These are phyloP conservation scores for Onygenales sp. DNA, from an alignment of 2,329 filamentous ascomycete species.

Conservation along the genomic window DNA sequence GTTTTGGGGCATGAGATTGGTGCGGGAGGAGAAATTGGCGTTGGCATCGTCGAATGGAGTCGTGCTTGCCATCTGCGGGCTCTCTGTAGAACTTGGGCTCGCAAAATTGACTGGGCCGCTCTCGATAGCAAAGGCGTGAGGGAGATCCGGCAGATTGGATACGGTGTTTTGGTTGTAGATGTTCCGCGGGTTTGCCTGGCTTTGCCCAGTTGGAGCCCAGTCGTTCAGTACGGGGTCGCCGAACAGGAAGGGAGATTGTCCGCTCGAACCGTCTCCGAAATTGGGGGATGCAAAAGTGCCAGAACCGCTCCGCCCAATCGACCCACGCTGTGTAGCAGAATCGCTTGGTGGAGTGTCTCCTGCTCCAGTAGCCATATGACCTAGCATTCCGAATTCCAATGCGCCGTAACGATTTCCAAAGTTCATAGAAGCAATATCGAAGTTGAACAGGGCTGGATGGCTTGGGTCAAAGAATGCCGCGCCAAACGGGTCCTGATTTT, in stretches of 20 bases:
- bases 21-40: slow-evolving; percentile 15
- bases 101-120: slow-evolving; percentile 47
- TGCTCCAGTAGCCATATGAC: slow-evolving; percentile 87
- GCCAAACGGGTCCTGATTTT: slow-evolving; percentile 37
- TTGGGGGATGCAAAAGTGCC: slow-evolving; percentile 28
- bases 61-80: slow-evolving; percentile 38
- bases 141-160: slow-evolving; percentile 34
- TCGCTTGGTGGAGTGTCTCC: slow-evolving; percentile 70
- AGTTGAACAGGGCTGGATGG: slow-evolving; percentile 89
- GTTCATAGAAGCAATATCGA: slow-evolving; percentile 85
- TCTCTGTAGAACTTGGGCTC: slow-evolving; percentile 49
- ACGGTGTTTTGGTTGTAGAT: slow-evolving; percentile 30
- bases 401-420: slow-evolving; percentile 96
- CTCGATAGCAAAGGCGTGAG: slow-evolving; percentile 54
- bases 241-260: slow-evolving; percentile 36
- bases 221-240: slow-evolving; percentile 37
- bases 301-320: slow-evolving; percentile 34
- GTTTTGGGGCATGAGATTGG: slow-evolving; percentile 17
- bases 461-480: slow-evolving; percentile 70
- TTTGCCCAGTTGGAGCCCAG: slow-evolving; percentile 26
- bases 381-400: slow-evolving; percentile 90
- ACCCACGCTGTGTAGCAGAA: slow-evolving; percentile 36
- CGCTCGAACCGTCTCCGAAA: slow-evolving; percentile 37
- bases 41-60: slow-evolving; percentile 31
- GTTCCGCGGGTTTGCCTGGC: slow-evolving; percentile 13